phyloP scores from a whole-genome alignment of 768 basidiomycete species.

The Mycena sanguinolenta region DNA sequence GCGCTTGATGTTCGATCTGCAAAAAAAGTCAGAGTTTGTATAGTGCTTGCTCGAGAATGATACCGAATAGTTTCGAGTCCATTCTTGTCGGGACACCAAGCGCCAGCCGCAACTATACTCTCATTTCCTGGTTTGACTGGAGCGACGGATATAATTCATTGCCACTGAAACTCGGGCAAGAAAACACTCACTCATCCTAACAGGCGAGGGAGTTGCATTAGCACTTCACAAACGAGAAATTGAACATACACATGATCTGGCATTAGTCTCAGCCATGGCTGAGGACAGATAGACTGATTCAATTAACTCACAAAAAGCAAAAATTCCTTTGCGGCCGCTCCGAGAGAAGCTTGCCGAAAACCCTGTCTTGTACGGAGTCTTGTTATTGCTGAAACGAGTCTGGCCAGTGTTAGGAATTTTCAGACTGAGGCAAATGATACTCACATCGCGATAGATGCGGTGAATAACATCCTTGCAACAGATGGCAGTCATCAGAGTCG shows the following conservation, averaged over 20 bases:
- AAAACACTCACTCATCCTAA: slow-evolving; percentile 47
- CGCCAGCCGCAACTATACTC: slow-evolving; percentile 83
- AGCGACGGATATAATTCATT: neutral
- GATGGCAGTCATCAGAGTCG: neutral
- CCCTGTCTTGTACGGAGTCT: slow-evolving; percentile 93
- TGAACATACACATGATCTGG: slow-evolving; percentile 73
- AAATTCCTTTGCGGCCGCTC: slow-evolving; percentile 91
- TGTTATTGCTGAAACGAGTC: slow-evolving; percentile 93
- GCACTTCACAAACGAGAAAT: slow-evolving; percentile 7
- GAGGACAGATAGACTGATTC: slow-evolving; percentile 35
- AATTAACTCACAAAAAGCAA: slow-evolving; percentile 89
- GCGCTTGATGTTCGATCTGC: slow-evolving; percentile 72
- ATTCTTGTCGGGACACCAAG: slow-evolving; percentile 84
- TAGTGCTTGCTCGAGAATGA: slow-evolving; percentile 22
- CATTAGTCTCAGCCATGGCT: slow-evolving; percentile 7
- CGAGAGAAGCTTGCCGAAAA: slow-evolving; percentile 90
- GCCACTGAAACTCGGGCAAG: neutral
- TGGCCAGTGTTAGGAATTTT: slow-evolving; percentile 43
- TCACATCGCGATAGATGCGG: slow-evolving; percentile 91
- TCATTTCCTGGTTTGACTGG: slow-evolving; percentile 76
- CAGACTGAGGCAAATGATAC: slow-evolving; percentile 36
- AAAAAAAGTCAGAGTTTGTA: neutral
- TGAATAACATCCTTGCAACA: slow-evolving; percentile 81
- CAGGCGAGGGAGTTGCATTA: neutral
- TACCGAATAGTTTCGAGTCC: slow-evolving; percentile 85